Evolutionary conservation across 1,139 yeast genomes (phyloP).

Genomic region (Yamadazyma pseudoaaseri): DNA sequence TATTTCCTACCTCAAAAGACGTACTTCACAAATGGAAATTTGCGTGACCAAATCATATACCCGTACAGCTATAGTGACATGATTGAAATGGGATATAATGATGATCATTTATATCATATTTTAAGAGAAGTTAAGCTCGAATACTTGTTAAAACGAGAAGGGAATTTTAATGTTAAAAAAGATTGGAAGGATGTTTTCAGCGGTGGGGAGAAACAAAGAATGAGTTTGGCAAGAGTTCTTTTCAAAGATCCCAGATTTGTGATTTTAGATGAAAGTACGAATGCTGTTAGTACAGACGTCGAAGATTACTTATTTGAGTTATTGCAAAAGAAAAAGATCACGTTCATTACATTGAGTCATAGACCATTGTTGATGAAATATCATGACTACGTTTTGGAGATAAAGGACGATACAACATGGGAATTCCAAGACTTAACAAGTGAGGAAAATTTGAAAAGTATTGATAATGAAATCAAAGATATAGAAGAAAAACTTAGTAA

Average conservation of each 20-base stretch:
- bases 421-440: constrained; percentile 50
- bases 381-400: constrained; percentile 74
- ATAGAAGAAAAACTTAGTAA: constrained; percentile 54
- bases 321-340: constrained; percentile 66
- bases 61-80: constrained; percentile 80
- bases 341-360: constrained; percentile 82
- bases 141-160: constrained; percentile 66
- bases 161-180: constrained; percentile 58
- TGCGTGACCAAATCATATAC: constrained; percentile 84
- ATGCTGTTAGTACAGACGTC: constrained; percentile 89
- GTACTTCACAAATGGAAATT: constrained; percentile 73
- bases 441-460: constrained; percentile 58
- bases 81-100: constrained; percentile 70
- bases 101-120: constrained; percentile 65
- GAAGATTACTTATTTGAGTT: constrained; percentile 85
- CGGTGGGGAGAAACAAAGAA: constrained; percentile 94
- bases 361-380: constrained; percentile 83
- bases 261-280: constrained; percentile 88
- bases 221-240: constrained; percentile 84
- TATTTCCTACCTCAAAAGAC: constrained; percentile 81
- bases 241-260: constrained; percentile 82
- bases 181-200: constrained; percentile 91
- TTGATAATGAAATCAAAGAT: constrained; percentile 66
- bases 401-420: constrained; percentile 47
- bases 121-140: constrained; percentile 77